Evolutionary conservation across 345 rosid genomes (phyloP).

Genomic region (Abelmoschus esculentus): DNA sequence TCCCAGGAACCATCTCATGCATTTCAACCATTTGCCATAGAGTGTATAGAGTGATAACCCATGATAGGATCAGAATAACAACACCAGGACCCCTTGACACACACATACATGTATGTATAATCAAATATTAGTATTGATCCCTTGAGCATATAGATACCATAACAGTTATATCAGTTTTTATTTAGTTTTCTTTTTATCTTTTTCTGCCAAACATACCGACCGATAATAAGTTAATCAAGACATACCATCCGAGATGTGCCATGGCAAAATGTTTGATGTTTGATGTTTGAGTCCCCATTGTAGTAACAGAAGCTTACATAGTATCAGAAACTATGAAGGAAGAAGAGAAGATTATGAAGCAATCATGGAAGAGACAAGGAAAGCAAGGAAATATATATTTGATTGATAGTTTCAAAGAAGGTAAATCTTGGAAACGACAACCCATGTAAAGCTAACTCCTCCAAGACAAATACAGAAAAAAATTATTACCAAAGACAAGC

Average conservation of each 20-base stretch:
- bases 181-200: no score
- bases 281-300: neutral
- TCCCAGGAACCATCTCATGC: constrained; percentile 82
- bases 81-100: constrained; percentile 51
- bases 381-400: neutral
- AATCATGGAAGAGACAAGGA: neutral
- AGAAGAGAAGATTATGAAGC: neutral
- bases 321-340: no score
- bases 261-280: neutral
- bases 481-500: neutral
- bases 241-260: constrained; percentile 29
- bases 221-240: neutral
- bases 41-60: no score
- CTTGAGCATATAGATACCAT: no score
- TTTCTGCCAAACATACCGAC: neutral
- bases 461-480: neutral
- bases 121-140: neutral
- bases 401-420: neutral
- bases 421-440: neutral
- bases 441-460: neutral
- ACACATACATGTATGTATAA: no score
- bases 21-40: constrained; percentile 83
- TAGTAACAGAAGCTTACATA: neutral
- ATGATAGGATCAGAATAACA: constrained; percentile 25
- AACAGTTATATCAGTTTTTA: no score